Conservation (phyloP, 305 asterid genomes). For the Caryopteris hybrid region DNA sequence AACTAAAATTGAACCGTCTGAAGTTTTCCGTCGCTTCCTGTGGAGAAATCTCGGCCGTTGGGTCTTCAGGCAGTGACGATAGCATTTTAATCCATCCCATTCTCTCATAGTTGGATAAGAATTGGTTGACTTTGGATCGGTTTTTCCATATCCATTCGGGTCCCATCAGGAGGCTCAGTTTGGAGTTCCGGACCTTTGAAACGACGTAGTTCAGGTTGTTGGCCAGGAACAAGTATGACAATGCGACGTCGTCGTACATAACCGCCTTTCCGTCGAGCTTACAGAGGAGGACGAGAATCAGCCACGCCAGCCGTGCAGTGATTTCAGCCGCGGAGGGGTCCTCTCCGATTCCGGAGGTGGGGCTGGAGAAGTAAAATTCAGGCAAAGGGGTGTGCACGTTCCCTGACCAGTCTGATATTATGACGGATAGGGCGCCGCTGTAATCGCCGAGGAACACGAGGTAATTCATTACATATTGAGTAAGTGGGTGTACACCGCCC, state of each 20-base stretch:
- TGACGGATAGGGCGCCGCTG: conserved; percentile 56
- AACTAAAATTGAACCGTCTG: conserved; percentile 36
- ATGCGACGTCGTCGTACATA: conserved; percentile 54
- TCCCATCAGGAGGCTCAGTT: conserved; percentile 53
- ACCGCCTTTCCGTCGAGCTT: conserved; percentile 75
- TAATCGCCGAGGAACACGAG: conserved; percentile 68
- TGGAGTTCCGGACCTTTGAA: conserved; percentile 57
- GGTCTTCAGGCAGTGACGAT: conserved; percentile 49
- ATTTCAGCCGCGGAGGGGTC: conserved; percentile 35
- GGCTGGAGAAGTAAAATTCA: conserved; percentile 50
- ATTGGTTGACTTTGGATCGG: conserved; percentile 49
- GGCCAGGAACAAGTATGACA: conserved; percentile 66
- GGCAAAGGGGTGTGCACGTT: conserved; percentile 46
- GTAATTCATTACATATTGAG: conserved; percentile 88
- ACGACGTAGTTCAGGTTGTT: conserved; percentile 83
- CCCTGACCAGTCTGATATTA: conserved; percentile 48
- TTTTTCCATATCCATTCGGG: conserved; percentile 53
- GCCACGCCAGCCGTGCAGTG: conserved; percentile 57
- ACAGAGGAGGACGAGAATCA: conserved; percentile 69
- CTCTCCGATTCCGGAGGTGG: conserved; percentile 28
- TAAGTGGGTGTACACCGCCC: conserved; percentile 77
- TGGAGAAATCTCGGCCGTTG: conserved; percentile 41
- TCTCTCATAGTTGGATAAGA: conserved; percentile 40
- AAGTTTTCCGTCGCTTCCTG: conserved; percentile 35
- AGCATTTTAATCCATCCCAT: conserved; percentile 60